phyloP scores from a whole-genome alignment of 2,329 filamentous ascomycete genomes.

The Hypoxylon sp. region DNA sequence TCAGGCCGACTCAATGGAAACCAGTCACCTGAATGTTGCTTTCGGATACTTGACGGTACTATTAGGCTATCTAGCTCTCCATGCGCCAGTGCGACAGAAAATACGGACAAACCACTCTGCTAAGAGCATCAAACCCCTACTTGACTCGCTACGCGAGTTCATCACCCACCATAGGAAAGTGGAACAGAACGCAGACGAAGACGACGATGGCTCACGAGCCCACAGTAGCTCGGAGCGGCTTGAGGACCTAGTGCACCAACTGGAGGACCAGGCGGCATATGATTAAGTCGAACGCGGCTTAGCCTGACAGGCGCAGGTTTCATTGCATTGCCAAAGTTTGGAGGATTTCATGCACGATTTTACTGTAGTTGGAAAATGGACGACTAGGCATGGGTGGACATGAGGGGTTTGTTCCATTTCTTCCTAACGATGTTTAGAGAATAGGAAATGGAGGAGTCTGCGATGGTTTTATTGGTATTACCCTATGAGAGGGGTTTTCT shows the following conservation, averaged over 20 bases:
- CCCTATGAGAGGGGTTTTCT: constrained; percentile 17
- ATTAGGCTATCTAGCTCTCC: constrained; percentile 83
- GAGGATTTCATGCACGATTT: constrained; percentile 27
- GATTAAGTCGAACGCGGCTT: constrained; percentile 40
- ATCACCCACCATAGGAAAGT: constrained; percentile 66
- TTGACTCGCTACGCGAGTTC: constrained; percentile 70
- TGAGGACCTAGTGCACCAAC: constrained; percentile 59
- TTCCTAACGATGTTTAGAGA: constrained; percentile 17
- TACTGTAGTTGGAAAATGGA: constrained; percentile 25
- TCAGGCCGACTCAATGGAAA: constrained; percentile 79
- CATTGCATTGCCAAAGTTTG: constrained; percentile 14
- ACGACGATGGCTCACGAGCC: constrained; percentile 54
- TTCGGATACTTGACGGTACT: constrained; percentile 90
- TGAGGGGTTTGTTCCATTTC: constrained; percentile 19
- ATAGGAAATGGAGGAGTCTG: constrained; percentile 15
- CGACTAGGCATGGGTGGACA: constrained; percentile 23
- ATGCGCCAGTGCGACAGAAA: constrained; percentile 60
- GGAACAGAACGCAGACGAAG: constrained; percentile 57
- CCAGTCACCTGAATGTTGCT: constrained; percentile 84
- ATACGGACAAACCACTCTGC: constrained; percentile 61
- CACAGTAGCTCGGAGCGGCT: constrained; percentile 58
- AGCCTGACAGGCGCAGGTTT: constrained; percentile 6
- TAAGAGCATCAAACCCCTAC: constrained; percentile 62
- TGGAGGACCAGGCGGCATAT: constrained; percentile 53
- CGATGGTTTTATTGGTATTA: constrained; percentile 32